Conservation (phyloP, 2,329 filamentous ascomycete genomes). For the Colletotrichum higginsianum region DNA sequence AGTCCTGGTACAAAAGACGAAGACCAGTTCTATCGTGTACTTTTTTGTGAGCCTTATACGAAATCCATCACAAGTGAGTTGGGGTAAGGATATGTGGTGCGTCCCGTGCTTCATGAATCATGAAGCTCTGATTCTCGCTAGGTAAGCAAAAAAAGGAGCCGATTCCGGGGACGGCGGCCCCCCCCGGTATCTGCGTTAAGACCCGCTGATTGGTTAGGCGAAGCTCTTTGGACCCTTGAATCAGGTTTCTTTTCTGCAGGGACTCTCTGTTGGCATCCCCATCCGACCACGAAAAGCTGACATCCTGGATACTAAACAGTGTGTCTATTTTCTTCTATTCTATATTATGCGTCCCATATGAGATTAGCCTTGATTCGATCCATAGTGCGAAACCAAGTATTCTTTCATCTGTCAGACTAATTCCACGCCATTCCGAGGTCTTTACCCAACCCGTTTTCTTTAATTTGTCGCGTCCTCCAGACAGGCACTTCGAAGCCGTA, state of each 20-base stretch:
- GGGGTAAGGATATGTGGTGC: conserved; percentile 7
- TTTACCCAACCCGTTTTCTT: neutral
- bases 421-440: neutral
- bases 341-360: neutral
- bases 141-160: conserved; percentile 29
- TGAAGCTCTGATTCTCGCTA: conserved; percentile 38
- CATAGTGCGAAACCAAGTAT: neutral
- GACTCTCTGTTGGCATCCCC: neutral
- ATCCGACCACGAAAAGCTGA: neutral
- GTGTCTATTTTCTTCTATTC: too few species aligned
- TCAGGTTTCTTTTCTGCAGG: neutral
- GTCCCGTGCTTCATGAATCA: conserved; percentile 37
- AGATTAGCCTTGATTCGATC: too few species aligned
- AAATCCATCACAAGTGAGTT: conserved; percentile 28
- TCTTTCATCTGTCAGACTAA: neutral
- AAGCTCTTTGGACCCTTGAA: neutral
- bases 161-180: conserved; percentile 32
- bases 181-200: conserved; percentile 13
- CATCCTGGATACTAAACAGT: too few species aligned
- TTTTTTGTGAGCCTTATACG: conserved; percentile 8
- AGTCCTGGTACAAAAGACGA: conserved; percentile 9
- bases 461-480: conserved; percentile 6
- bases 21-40: neutral
- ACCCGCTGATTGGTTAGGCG: conserved; percentile 4
- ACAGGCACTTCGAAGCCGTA: conserved; percentile 14